A percentile compares a stretch with the other conserved stretches of the same genome.
These are phyloP conservation scores for Isatis tinctoria DNA, from an alignment of 345 rosid species.

Conservation along the genomic window DNA sequence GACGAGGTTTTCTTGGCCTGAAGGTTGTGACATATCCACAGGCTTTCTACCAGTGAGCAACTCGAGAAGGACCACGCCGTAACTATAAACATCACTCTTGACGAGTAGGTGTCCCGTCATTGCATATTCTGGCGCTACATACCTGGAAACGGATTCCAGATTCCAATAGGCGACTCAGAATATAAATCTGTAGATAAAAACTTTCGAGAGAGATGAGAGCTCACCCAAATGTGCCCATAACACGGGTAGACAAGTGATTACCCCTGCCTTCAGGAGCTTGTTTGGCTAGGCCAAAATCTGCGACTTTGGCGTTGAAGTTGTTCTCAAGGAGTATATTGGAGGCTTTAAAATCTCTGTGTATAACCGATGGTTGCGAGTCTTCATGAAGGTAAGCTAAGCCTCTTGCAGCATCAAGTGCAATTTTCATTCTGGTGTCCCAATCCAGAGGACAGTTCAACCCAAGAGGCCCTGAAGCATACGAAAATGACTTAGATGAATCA, in stretches of 20 bases:
- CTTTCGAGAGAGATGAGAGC: slow-evolving; percentile 23
- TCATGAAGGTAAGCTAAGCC: slow-evolving; percentile 96
- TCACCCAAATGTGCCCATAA: slow-evolving; percentile 99
- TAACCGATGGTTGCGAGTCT: slow-evolving; percentile 98
- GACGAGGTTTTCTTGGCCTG: slow-evolving; percentile 97
- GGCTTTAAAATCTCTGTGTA: slow-evolving; percentile 97
- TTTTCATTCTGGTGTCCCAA: slow-evolving; percentile 98
- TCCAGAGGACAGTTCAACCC: slow-evolving; percentile 91
- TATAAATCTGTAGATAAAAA: background rate
- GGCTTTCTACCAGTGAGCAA: slow-evolving; percentile 92
- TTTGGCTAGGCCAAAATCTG: slow-evolving; percentile 98
- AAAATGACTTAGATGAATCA: background rate
- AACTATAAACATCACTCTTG: slow-evolving; percentile 98
- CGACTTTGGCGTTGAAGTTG: slow-evolving; percentile 93
- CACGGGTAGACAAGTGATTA: slow-evolving; percentile 93
- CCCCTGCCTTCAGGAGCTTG: slow-evolving; percentile 99
- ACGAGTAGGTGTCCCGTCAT: slow-evolving; percentile 99
- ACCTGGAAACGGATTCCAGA: slow-evolving; percentile 42
- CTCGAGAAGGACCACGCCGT: slow-evolving; percentile 96
- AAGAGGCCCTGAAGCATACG: slow-evolving; percentile 64
- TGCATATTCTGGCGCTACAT: slow-evolving; percentile 99
- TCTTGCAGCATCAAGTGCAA: slow-evolving; percentile 99
- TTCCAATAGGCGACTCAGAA: background rate
- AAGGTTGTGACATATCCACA: slow-evolving; percentile 97
- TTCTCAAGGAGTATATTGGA: slow-evolving; percentile 96